Base-by-base conservation (phyloP, 306 rosid species). In the Acmispon strigosus region DNA sequence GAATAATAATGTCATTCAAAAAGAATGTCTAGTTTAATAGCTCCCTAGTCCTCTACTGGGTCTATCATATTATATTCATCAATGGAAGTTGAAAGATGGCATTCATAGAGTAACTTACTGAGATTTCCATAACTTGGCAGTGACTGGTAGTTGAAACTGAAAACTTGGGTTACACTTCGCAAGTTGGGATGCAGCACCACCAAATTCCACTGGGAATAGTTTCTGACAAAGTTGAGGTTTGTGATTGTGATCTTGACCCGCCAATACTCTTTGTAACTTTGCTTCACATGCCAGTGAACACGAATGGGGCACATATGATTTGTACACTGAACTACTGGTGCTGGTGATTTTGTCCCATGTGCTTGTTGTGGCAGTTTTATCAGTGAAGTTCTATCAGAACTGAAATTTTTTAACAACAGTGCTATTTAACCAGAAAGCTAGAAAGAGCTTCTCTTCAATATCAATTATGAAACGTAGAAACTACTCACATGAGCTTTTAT, bases 231-330 rank as follows among this genome's bases (percentile, higher is more conserved):
- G 72, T 92, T 89, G 2, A 78, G 68, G 62, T 89, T 92, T 62
- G 94, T 84, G 76, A 92, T 80, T 1, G 98, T 86, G 50, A 92
- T 84, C 86, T 89, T 92, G 8, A 86, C 88, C 16, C 96, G 32
- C 98, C 96, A 91, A 36, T 89, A 89, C 73, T 86, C 81, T 82
- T 19, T 86, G 36, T 89, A 89, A 36, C 90, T 92, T 68, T 86
- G 83, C 54, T 92, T 89, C 64, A 92, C 85, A 72, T 92, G 98
- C 96, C 96, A 92, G 13, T 89, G 98, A 37, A 92, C 81, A 49
- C 85, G 76, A 67, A 89, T 84, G 20, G 98, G 96, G 72, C 98
- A 89, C 98, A 89, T 86, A 61, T 92, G 94, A 34, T 49, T 57
- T 5, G 98, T 79, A 72, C 98, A 92, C 81, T 74, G 74, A 39